phyloP scores from a whole-genome alignment of 306 rosid genomes.

The Prosopis cineraria region DNA sequence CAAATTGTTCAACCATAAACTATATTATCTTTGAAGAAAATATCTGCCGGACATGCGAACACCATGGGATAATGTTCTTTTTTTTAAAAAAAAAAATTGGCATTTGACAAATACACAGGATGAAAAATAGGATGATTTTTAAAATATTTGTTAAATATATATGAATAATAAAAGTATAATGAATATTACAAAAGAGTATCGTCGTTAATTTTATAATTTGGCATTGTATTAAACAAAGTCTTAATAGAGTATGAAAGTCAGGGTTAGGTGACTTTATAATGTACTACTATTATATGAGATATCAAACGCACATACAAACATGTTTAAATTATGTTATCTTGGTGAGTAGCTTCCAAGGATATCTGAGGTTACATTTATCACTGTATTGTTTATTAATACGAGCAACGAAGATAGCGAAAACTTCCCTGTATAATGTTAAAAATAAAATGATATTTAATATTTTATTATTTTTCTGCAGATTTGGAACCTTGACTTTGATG shows the following conservation, averaged over 20 bases:
- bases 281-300: not conserved
- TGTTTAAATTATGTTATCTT: conserved; percentile 27
- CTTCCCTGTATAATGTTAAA: not conserved
- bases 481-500: not conserved
- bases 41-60: not conserved
- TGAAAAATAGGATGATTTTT: too few relatives aligned
- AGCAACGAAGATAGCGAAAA: not conserved
- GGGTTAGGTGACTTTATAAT: not conserved
- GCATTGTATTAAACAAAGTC: not conserved
- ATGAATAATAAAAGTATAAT: not conserved
- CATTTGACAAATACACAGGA: too few relatives aligned
- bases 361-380: not conserved
- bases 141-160: too few relatives aligned
- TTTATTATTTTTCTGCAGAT: not conserved
- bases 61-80: not conserved
- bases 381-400: not conserved
- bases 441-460: not conserved
- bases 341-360: conserved; percentile 37
- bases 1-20: not conserved
- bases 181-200: not conserved
- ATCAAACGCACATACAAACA: not conserved
- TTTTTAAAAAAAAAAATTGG: too few relatives aligned
- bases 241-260: not conserved
- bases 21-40: not conserved
- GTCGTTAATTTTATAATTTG: not conserved